Base-by-base conservation (phyloP, 768 basidiomycete genomes). In the Podaxis mareebaensis region DNA sequence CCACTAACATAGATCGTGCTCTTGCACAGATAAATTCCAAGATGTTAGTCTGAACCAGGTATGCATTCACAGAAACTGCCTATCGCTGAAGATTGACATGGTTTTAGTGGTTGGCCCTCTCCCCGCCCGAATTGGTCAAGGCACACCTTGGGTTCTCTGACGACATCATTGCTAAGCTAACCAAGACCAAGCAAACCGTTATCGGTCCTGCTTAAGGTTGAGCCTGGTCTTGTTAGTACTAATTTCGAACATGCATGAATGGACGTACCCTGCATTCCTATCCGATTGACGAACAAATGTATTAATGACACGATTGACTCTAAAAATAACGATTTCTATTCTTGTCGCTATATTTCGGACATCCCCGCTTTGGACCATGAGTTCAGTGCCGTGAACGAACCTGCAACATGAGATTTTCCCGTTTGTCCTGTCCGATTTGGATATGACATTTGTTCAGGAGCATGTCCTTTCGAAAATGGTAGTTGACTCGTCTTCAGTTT, bases 31-130 rank as follows among this genome's bases (percentile, higher is more conserved):
- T 33, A 56, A 57, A 49, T 67, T 67, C 57, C 63, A 66, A 42
- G 69, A 70, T 42, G 48, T 70, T 42, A 65, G 64, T 59, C 33
- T 67, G 58, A 53, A 62, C 42, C 65, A 66, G 61, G 65, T 63
- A 36, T n/a, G 52, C 28, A 17, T 39, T 49, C 24, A 52, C 30
- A 8, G 17, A 11, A 49, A 33, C 11, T 58, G 20, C 4, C 22
- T 12, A 12, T 22, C 6, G 36, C 11, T 26, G 20, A 3, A 6
- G 15, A n/a, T 42, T 66, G 26, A 56, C 40, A 46, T 6, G 22
- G 7, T 56, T 26, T 44, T 38, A 77, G 74, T 81, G 80, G 81
- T 67, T 82, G 33, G 79, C 79, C 0, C 64, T 81, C 63, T 79
- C 74, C 1, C 79, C 80, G 22, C 77, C 78, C 2, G 75, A 70